Evolutionary conservation across 768 basidiomycete genomes (phyloP).

Genomic region (Amylocystis lapponica): DNA sequence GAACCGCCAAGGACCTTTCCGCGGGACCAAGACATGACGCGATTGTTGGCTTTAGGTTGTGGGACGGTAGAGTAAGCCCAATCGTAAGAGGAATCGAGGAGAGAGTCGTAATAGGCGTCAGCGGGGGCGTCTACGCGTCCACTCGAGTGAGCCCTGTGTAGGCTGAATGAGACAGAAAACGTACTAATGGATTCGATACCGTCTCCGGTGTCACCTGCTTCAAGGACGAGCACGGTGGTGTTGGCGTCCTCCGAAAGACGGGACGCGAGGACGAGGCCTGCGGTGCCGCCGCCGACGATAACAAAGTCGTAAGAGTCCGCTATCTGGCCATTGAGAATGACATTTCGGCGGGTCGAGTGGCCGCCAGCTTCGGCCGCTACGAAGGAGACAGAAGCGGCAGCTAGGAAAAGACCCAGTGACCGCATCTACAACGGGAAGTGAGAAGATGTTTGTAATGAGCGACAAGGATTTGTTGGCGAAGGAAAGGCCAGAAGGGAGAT

Average conservation of each 20-base stretch:
- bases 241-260: conserved; percentile 41
- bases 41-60: conserved; percentile 39
- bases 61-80: conserved; percentile 48
- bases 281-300: conserved; percentile 42
- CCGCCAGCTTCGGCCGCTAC: conserved; percentile 10
- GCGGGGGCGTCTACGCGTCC: conserved; percentile 40
- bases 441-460: background rate
- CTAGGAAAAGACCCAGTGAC: conserved; percentile 14
- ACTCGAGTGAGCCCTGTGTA: conserved; percentile 5
- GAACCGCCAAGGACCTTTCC: conserved; percentile 69
- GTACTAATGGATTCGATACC: too few species aligned
- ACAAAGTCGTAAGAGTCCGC: conserved; percentile 49
- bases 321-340: conserved; percentile 34
- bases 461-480: too few species aligned
- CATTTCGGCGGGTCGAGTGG: conserved; percentile 27
- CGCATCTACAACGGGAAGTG: conserved; percentile 16
- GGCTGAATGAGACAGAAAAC: background rate
- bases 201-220: conserved; percentile 42
- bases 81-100: conserved; percentile 44
- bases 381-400: conserved; percentile 14
- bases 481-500: too few species aligned
- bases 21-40: conserved; percentile 48
- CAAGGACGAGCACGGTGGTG: conserved; percentile 38
- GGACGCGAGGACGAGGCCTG: conserved; percentile 41
- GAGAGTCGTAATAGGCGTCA: conserved; percentile 46